phyloP scores from a whole-genome alignment of 176 grass and related monocot species.

The Dendrocalamus sinicus region DNA sequence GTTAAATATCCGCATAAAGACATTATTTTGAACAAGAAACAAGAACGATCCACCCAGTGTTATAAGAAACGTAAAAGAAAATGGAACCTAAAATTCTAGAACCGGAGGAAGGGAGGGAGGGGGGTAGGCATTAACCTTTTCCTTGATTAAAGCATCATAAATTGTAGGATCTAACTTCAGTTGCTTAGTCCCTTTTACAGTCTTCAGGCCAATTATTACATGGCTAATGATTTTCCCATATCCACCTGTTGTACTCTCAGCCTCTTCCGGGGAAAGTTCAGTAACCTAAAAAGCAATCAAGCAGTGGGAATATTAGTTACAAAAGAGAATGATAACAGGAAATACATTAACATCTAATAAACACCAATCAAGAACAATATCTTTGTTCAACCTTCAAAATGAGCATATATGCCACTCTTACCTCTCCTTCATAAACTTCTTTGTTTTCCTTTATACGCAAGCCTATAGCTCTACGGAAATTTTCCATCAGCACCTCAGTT shows the following conservation, averaged over 20 bases:
- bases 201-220: conserved; percentile 92
- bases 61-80: conserved; percentile 14
- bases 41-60: not conserved
- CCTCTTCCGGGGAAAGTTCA: conserved; percentile 89
- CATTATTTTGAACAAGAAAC: conserved; percentile 25
- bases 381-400: not conserved
- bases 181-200: conserved; percentile 95
- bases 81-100: conserved; percentile 16
- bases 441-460: conserved; percentile 98
- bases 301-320: not conserved
- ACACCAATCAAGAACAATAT: conserved; percentile 10
- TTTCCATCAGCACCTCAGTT: conserved; percentile 94
- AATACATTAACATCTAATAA: not conserved
- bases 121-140: conserved; percentile 68
- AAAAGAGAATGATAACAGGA: not conserved
- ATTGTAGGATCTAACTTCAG: conserved; percentile 92
- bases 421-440: conserved; percentile 97
- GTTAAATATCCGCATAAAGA: not conserved
- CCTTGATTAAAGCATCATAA: conserved; percentile 97
- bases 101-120: not conserved
- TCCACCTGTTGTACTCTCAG: conserved; percentile 79
- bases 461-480: conserved; percentile 89
- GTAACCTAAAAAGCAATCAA: conserved; percentile 72
- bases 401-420: conserved; percentile 36
- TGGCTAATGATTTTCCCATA: conserved; percentile 88